These are phyloP conservation scores for Mycosphaerella sp. DNA, from an alignment of 2,329 filamentous ascomycete genomes.

Conservation along the genomic window DNA sequence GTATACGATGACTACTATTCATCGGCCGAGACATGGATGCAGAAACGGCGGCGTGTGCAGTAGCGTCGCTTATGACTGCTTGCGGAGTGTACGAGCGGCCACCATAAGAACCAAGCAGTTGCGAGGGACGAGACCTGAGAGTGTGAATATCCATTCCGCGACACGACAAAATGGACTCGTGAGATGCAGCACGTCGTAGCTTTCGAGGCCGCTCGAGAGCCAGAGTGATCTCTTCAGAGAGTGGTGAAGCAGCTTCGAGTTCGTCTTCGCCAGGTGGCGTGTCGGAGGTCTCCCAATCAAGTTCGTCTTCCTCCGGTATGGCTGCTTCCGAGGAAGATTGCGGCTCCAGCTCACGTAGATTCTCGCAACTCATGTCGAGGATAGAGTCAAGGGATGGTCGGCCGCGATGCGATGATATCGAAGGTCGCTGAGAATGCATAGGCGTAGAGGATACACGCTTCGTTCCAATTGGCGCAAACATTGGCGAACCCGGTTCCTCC, in stretches of 20 bases:
- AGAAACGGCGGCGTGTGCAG: conserved; percentile 31
- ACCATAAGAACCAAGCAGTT: conserved; percentile 57
- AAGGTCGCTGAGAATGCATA: conserved; percentile 22
- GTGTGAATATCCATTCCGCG: conserved; percentile 80
- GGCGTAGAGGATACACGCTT: conserved; percentile 51
- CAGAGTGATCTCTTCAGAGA: conserved; percentile 26
- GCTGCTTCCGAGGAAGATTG: conserved; percentile 18
- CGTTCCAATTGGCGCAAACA: conserved; percentile 55
- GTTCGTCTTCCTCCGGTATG: conserved; percentile 31
- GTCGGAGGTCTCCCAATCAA: conserved; percentile 26
- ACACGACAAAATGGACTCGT: conserved; percentile 84
- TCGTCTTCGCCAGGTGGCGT: conserved; percentile 11
- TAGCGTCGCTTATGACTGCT: conserved; percentile 37
- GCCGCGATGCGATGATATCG: conserved; percentile 16
- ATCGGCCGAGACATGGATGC: conserved; percentile 39
- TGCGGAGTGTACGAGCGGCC: conserved; percentile 44
- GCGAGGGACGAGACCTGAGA: conserved; percentile 66
- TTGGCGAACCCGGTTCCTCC: conserved; percentile 51
- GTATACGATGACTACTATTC: conserved; percentile 26
- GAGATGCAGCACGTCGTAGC: conserved; percentile 64
- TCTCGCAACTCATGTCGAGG: conserved; percentile 30
- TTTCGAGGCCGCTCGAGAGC: conserved; percentile 34
- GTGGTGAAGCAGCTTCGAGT: conserved; percentile 19
- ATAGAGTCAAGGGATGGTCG: conserved; percentile 29
- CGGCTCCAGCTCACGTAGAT: conserved; percentile 23